Conservation (phyloP, 2,329 filamentous ascomycete species). For the Furcasterigmium furcatum region DNA sequence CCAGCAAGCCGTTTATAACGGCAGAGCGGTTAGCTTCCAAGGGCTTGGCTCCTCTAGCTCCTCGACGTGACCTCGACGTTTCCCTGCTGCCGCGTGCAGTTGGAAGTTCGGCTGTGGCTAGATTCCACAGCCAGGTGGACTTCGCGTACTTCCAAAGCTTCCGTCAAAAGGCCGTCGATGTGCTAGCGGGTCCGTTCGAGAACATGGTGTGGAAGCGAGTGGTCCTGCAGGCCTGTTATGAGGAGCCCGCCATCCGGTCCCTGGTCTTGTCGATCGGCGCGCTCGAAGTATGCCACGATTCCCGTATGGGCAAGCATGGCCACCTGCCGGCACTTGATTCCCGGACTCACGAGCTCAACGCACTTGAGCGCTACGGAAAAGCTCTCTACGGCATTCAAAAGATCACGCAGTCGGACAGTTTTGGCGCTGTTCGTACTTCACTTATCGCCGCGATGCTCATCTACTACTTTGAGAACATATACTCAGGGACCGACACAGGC, state of each 20-base stretch:
- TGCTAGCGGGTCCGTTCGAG: slow-evolving; percentile 21
- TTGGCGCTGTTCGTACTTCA: background rate
- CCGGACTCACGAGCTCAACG: background rate
- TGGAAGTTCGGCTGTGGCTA: background rate
- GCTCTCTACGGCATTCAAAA: background rate
- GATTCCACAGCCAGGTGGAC: slow-evolving; percentile 15
- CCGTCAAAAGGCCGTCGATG: slow-evolving; percentile 14
- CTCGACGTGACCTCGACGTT: background rate
- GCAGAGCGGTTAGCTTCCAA: background rate
- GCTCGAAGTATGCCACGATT: background rate
- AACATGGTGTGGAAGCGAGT: slow-evolving; percentile 30
- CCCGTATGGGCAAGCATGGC: too few species aligned
- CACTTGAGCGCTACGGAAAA: background rate
- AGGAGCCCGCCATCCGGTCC: slow-evolving; percentile 23
- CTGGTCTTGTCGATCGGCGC: background rate
- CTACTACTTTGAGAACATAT: background rate
- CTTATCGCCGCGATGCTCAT: background rate
- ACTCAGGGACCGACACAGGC: background rate
- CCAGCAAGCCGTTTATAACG: background rate
- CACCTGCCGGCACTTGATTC: too few species aligned
- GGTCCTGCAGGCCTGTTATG: slow-evolving; percentile 28
- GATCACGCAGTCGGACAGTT: background rate
- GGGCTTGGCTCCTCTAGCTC: slow-evolving; percentile 1
- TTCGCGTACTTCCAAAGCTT: slow-evolving; percentile 22
- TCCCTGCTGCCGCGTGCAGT: background rate